Evolutionary conservation across 805 yeast genomes (phyloP).

Genomic region (Ogataea degrootiae): DNA sequence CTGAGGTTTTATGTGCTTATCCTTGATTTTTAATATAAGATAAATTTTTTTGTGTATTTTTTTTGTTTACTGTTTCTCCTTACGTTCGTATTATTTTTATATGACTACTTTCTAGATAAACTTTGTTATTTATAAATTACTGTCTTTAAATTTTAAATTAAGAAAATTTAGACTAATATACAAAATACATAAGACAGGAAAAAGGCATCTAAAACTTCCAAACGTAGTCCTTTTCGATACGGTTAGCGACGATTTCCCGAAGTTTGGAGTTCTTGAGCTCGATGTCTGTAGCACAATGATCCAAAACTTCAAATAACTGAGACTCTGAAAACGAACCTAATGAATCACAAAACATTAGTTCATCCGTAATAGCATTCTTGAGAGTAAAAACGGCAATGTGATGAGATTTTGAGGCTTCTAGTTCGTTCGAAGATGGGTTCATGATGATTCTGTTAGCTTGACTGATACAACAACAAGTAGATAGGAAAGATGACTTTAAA

Average conservation of each 20-base stretch:
- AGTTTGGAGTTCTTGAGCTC: slow-evolving; percentile 38
- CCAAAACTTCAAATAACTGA: slow-evolving; percentile 49
- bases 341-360: slow-evolving; percentile 67
- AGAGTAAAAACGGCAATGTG: slow-evolving; percentile 65
- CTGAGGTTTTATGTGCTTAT: too few species aligned
- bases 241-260: slow-evolving; percentile 44
- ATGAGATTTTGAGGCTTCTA: slow-evolving; percentile 45
- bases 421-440: slow-evolving; percentile 43
- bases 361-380: slow-evolving; percentile 42
- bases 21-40: background rate
- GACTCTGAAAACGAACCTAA: slow-evolving; percentile 62
- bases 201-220: slow-evolving; percentile 38
- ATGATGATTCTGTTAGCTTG: slow-evolving; percentile 28
- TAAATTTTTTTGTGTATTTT: background rate
- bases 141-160: background rate
- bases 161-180: background rate
- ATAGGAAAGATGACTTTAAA: slow-evolving; percentile 55
- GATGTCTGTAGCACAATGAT: slow-evolving; percentile 44
- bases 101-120: too few species aligned
- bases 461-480: slow-evolving; percentile 37
- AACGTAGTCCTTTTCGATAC: slow-evolving; percentile 50
- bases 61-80: background rate
- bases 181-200: background rate
- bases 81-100: background rate
- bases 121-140: too few species aligned